Evolutionary conservation across 108 stramenopile species (phyloP).

Genomic region (Conticribra weissflogii): DNA sequence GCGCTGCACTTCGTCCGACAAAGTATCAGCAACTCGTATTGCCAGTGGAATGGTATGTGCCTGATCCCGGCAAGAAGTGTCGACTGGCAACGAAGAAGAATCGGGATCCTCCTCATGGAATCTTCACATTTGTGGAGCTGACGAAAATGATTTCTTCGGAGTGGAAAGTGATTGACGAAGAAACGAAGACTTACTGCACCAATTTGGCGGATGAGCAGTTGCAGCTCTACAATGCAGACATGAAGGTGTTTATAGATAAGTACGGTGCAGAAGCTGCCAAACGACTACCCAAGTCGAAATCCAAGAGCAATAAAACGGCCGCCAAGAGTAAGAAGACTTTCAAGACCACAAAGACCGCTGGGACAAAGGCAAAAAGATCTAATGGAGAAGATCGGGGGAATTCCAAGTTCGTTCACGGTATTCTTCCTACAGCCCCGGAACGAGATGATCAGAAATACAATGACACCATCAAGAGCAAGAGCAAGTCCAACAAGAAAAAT

Average conservation of each 20-base stretch:
- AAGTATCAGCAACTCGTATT: not conserved
- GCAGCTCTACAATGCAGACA: not conserved
- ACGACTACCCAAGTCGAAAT: not conserved
- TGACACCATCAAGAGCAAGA: too few relatives aligned
- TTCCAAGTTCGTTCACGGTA: too few relatives aligned
- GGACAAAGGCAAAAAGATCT: not conserved
- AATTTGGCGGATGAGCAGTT: not conserved
- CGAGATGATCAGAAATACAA: too few relatives aligned
- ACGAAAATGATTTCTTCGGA: not conserved
- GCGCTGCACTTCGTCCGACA: not conserved
- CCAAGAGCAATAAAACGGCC: not conserved
- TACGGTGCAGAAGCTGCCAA: not conserved
- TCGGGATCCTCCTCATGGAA: not conserved
- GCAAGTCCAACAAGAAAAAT: too few relatives aligned
- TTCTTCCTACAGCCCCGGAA: too few relatives aligned
- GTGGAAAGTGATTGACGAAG: not conserved
- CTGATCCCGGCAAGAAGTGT: not conserved
- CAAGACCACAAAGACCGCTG: not conserved
- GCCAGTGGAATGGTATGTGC: not conserved
- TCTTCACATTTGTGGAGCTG: not conserved
- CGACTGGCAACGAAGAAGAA: not conserved
- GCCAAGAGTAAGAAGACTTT: not conserved
- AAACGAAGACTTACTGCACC: not conserved
- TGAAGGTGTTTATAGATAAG: not conserved
- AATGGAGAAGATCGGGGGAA: too few relatives aligned